Conservation (phyloP, 2,329 filamentous ascomycete species). For the Aspergillus spinulosporus region DNA sequence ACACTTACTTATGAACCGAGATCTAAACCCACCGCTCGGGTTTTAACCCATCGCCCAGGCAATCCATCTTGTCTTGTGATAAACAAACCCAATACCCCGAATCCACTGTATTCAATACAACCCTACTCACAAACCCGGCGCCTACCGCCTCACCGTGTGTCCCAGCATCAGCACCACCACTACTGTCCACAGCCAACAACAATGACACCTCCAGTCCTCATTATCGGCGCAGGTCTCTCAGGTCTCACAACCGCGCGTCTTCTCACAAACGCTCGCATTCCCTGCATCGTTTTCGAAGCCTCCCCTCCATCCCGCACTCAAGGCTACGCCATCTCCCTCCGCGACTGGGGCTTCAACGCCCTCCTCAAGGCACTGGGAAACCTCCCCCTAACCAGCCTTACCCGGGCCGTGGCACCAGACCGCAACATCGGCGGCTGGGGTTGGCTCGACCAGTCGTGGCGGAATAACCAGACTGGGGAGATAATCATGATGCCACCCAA, state of each 20-base stretch:
- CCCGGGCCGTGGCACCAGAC: slow-evolving; percentile 13
- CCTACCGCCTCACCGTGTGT: neutral
- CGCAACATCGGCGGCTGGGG: slow-evolving; percentile 15
- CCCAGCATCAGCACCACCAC: neutral
- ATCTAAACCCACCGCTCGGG: slow-evolving; percentile 5
- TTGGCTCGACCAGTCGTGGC: slow-evolving; percentile 16
- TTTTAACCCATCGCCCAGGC: neutral
- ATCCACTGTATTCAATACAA: neutral
- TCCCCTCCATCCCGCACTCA: slow-evolving; percentile 11
- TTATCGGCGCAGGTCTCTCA: slow-evolving; percentile 15
- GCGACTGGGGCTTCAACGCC: slow-evolving; percentile 11
- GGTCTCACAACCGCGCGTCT: slow-evolving; percentile 13
- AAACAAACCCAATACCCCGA: slow-evolving; percentile 5
- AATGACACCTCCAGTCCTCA: slow-evolving; percentile 1
- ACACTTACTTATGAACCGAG: neutral
- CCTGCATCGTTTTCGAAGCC: slow-evolving; percentile 15
- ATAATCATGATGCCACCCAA: slow-evolving; percentile 6
- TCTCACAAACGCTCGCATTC: slow-evolving; percentile 13
- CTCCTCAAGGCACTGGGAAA: slow-evolving; percentile 10
- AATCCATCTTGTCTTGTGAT: neutral
- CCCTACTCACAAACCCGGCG: neutral
- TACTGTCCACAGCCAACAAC: too few relatives aligned
- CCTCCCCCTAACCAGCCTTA: slow-evolving; percentile 8
- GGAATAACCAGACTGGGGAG: slow-evolving; percentile 14
- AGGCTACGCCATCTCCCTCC: slow-evolving; percentile 17